Percentiles rank a stretch among this genome's conserved stretches.
Evolutionary conservation across 495 filamentous ascomycete species (phyloP).

Genomic region (Lophiotrema nucula): DNA sequence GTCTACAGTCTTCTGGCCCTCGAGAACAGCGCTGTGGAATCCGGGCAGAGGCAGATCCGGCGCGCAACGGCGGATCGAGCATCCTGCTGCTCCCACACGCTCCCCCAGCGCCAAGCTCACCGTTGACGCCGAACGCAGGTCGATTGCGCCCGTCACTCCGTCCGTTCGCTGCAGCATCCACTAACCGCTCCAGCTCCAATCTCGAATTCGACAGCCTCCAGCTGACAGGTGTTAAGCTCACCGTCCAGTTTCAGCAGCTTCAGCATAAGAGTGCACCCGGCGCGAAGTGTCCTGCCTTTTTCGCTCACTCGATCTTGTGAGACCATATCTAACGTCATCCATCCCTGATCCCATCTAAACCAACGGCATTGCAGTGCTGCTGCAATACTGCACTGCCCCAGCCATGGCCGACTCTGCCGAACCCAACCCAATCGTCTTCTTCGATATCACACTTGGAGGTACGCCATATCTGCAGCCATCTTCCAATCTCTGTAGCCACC

Average conservation of each 20-base stretch:
- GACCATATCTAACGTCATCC: conserved; percentile 15
- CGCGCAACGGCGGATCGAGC: background rate
- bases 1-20: too few relatives aligned
- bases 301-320: background rate
- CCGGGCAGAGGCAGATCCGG: background rate
- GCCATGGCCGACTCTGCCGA: conserved; percentile 25
- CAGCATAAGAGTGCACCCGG: too few relatives aligned
- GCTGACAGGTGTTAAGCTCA: too few relatives aligned
- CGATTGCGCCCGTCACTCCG: too few relatives aligned
- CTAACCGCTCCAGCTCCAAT: conserved; percentile 2
- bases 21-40: too few relatives aligned
- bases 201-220: too few relatives aligned
- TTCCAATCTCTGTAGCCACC: background rate
- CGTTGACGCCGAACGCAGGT: background rate
- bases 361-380: background rate
- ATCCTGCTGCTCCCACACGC: too few relatives aligned
- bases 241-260: too few relatives aligned
- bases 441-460: conserved; percentile 92
- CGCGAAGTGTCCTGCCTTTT: too few relatives aligned
- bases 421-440: conserved; percentile 74
- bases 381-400: conserved; percentile 31
- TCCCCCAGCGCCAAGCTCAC: background rate
- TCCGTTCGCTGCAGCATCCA: too few relatives aligned
- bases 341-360: background rate
- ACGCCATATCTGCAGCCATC: conserved; percentile 38